phyloP scores from a whole-genome alignment of 1,139 yeast species.

The Magnusiomyces paraingens region DNA sequence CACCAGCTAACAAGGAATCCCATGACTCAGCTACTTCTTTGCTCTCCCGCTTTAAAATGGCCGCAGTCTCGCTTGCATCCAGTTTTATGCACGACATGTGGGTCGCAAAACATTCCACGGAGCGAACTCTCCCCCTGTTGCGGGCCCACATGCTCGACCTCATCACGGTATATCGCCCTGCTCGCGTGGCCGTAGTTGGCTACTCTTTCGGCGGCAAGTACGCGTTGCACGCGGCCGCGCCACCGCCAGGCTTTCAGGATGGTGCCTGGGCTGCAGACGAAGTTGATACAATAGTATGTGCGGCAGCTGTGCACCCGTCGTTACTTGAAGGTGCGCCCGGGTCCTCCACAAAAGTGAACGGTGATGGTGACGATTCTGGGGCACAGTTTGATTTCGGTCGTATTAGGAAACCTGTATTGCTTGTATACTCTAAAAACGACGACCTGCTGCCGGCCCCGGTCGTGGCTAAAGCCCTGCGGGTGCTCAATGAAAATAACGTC shows the following conservation, averaged over 20 bases:
- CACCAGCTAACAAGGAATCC: not conserved
- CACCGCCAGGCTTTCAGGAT: conserved; percentile 15
- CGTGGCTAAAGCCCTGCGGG: conserved; percentile 22
- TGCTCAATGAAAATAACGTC: conserved; percentile 22
- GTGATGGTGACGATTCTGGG: not conserved
- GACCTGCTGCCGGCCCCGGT: conserved; percentile 26
- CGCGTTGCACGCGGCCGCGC: conserved; percentile 28
- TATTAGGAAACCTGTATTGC: conserved; percentile 29
- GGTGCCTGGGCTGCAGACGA: conserved; percentile 18
- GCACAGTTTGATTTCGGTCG: conserved; percentile 22
- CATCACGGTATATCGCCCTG: conserved; percentile 32
- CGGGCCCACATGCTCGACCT: conserved; percentile 32
- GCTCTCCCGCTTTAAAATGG: conserved; percentile 29
- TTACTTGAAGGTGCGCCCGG: conserved; percentile 24
- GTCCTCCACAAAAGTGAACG: too few species aligned
- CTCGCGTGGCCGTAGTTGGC: conserved; percentile 33
- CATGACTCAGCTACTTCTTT: conserved; percentile 21
- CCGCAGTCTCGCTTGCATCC: conserved; percentile 31
- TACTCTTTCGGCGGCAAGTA: conserved; percentile 39
- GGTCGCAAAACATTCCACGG: conserved; percentile 36
- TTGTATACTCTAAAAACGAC: conserved; percentile 32
- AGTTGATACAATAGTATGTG: conserved; percentile 29
- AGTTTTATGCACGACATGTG: conserved; percentile 37
- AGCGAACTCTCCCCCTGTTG: conserved; percentile 30
- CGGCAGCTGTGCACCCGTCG: conserved; percentile 35